Evolutionary conservation across 225 moss, liverwort and hornwort species (phyloP), one percentile per base, ranked within the genome.

Genomic region (Bryoerythrophyllum caledonicum): DNA sequence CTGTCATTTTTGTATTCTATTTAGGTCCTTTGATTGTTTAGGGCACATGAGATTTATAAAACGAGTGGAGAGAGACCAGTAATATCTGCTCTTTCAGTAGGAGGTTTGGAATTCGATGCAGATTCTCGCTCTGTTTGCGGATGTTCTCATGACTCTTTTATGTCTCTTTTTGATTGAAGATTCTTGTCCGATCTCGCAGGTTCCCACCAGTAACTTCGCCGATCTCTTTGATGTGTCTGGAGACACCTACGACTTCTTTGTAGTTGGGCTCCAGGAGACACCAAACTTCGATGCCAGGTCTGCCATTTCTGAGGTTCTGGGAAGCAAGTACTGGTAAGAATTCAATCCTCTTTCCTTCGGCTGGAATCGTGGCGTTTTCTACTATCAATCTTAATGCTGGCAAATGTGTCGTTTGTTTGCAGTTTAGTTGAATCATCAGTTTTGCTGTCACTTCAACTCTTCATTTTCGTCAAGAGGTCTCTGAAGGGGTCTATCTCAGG

Each of bases 251-350:
- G 91, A 91, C 68, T 75, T 91, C 80, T 87, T 82, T 61, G 79
- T 91, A n/a, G 74, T 91, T 53, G 91, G 91, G 32, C 87, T 91
- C 60, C 91, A 91, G 71, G 91, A 91, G 84, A 85, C 91, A 40
- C 91, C 87, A 27, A 79, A 80, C 63, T 83, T 87, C 25, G 69
- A 87, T 32, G 84, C 80, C 14, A 82, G 84, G 63, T 44, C 81
- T 21, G 60, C 77, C 54, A 83, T 91, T 21, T 76, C 71, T 40
- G 83, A 86, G 61, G 79, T 78, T 48, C 56, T 91, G 38, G 91
- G 91, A 24, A 82, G 73, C 56, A 91, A 82, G 62, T 91, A 91
- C 70, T 82, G 89, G 91, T 87, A 32, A 5, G 60, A 72, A n/a
- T 2, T 49, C 1, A 49, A n/a, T 49, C 24, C 15, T 27, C 6